phyloP scores from a whole-genome alignment of 306 rosid genomes.

The Vachellia pachyceras region DNA sequence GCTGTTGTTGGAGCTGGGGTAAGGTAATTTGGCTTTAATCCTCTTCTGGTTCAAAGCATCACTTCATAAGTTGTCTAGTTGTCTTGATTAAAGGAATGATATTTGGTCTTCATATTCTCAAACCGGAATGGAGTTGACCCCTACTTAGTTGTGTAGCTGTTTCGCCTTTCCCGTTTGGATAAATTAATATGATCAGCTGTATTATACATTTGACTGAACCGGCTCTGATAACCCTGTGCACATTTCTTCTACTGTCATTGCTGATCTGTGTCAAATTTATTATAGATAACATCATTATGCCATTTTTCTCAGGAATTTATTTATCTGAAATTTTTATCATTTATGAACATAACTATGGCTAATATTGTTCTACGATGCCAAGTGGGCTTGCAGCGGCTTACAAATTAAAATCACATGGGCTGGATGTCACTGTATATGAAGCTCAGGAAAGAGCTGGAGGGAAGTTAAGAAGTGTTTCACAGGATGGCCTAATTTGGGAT shows the following conservation, averaged over 20 bases:
- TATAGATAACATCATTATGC: background rate
- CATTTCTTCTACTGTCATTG: background rate
- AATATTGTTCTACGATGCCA: conserved; percentile 40
- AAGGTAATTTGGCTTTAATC: conserved; percentile 56
- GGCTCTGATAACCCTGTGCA: conserved; percentile 11
- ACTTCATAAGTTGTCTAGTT: background rate
- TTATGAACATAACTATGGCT: conserved; percentile 24
- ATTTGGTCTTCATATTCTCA: background rate
- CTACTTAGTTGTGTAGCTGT: conserved; percentile 1
- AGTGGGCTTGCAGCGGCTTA: conserved; percentile 98
- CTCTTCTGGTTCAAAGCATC: conserved; percentile 6
- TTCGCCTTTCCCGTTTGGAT: conserved; percentile 21
- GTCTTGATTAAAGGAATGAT: background rate
- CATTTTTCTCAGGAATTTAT: background rate
- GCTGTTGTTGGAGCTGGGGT: conserved; percentile 97
- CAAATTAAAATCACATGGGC: conserved; percentile 85
- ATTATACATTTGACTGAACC: conserved; percentile 5
- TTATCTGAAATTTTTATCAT: conserved; percentile 12
- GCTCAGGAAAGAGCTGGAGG: conserved; percentile 89
- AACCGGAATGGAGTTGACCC: background rate
- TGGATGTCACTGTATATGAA: conserved; percentile 78
- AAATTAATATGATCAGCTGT: conserved; percentile 34
- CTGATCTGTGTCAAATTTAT: background rate
- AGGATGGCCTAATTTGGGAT: conserved; percentile 82
- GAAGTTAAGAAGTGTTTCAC: conserved; percentile 78